Conservation (phyloP, 2,329 filamentous ascomycete genomes). For the Neoscytalidium dimidiatum region DNA sequence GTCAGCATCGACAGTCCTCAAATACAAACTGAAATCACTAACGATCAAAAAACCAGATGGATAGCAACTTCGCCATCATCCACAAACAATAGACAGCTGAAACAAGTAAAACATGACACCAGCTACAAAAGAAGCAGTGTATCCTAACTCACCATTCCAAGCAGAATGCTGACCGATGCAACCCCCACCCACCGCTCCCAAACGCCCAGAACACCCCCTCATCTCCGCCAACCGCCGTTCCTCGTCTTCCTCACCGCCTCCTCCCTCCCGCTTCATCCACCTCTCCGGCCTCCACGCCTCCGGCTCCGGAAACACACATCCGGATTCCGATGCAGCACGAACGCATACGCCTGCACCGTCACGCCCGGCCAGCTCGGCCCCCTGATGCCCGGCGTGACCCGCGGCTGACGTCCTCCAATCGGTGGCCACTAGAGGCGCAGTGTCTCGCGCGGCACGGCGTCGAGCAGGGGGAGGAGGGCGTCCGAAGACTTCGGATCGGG, state of each 20-base stretch:
- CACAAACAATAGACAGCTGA: too few species aligned
- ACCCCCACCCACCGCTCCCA: slow-evolving; percentile 45
- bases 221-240: slow-evolving; percentile 36
- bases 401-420: slow-evolving; percentile 64
- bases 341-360: slow-evolving; percentile 50
- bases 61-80: too few species aligned
- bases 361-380: slow-evolving; percentile 45
- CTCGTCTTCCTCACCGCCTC: slow-evolving; percentile 26
- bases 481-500: slow-evolving; percentile 45
- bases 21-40: too few species aligned
- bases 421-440: slow-evolving; percentile 62
- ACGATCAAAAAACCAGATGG: too few species aligned
- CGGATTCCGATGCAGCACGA: slow-evolving; percentile 48
- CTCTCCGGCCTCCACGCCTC: slow-evolving; percentile 42
- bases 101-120: neutral
- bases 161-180: slow-evolving; percentile 50
- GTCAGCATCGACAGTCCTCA: neutral
- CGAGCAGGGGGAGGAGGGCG: slow-evolving; percentile 57
- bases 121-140: slow-evolving; percentile 4
- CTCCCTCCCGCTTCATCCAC: slow-evolving; percentile 35
- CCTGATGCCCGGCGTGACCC: slow-evolving; percentile 49
- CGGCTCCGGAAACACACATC: slow-evolving; percentile 48
- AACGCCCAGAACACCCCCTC: slow-evolving; percentile 52
- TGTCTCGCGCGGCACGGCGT: slow-evolving; percentile 63
- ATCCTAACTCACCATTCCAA: slow-evolving; percentile 46